Conservation (phyloP, 495 filamentous ascomycete genomes). For the Tuber brumale region DNA sequence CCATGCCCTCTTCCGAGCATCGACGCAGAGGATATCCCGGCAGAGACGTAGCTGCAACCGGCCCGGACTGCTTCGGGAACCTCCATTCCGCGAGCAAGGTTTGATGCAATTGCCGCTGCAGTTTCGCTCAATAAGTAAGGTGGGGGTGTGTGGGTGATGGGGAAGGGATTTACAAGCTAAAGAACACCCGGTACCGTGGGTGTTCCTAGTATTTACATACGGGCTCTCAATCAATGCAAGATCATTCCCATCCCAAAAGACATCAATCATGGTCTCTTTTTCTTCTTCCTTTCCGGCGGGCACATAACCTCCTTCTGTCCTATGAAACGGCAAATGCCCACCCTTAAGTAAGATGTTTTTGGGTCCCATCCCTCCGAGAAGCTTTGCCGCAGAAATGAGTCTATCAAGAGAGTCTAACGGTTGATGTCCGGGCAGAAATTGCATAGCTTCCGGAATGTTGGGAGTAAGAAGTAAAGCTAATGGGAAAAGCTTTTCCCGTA, state of each 20-base stretch:
- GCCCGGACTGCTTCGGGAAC: constrained; percentile 59
- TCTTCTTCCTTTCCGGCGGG: constrained; percentile 53
- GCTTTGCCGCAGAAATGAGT: constrained; percentile 55
- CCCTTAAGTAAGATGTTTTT: constrained; percentile 83
- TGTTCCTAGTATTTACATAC: constrained; percentile 67
- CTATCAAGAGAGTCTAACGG: constrained; percentile 53
- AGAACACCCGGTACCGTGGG: constrained; percentile 92
- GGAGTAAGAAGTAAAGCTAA: constrained; percentile 76
- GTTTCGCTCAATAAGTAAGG: background rate
- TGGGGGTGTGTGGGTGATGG: constrained; percentile 6
- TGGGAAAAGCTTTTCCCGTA: constrained; percentile 65
- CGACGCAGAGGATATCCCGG: constrained; percentile 65
- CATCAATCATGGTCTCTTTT: constrained; percentile 61
- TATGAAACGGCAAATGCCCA: constrained; percentile 76
- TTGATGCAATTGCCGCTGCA: constrained; percentile 76
- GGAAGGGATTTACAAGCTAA: constrained; percentile 63
- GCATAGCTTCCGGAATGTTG: constrained; percentile 80
- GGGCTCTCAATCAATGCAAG: constrained; percentile 57
- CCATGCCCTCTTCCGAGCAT: constrained; percentile 74
- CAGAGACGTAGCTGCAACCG: constrained; percentile 74
- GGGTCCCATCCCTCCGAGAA: constrained; percentile 61
- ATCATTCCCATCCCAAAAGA: constrained; percentile 58
- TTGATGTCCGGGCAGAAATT: constrained; percentile 45
- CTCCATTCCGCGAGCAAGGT: constrained; percentile 59
- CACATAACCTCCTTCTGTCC: constrained; percentile 46